A percentile compares a stretch with the other conserved stretches of the same genome.
Evolutionary conservation across 2,329 filamentous ascomycete species (phyloP).

Genomic region (Myriangium duriaei): DNA sequence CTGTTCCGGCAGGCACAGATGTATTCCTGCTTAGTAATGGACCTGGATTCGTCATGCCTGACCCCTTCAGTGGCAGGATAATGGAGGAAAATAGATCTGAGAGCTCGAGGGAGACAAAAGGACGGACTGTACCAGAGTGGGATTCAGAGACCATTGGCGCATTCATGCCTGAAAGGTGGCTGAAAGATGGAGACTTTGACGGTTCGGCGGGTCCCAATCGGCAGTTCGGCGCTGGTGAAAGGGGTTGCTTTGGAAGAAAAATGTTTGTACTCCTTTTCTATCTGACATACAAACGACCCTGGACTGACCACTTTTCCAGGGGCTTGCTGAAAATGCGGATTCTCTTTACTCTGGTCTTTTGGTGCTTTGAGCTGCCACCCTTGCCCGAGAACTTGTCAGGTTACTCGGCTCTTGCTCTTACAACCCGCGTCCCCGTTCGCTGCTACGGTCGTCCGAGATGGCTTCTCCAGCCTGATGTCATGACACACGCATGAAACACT

Average conservation of each 20-base stretch:
- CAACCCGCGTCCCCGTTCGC: neutral
- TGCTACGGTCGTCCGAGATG: neutral
- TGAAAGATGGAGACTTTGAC: constrained; percentile 24
- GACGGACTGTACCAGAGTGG: constrained; percentile 14
- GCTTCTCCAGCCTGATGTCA: no score
- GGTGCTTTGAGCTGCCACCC: constrained; percentile 2
- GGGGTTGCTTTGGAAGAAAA: constrained; percentile 21
- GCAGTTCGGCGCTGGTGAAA: constrained; percentile 26
- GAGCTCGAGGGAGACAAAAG: constrained; percentile 19
- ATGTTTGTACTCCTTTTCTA: neutral
- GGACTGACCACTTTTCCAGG: neutral
- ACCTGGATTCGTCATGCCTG: constrained; percentile 12
- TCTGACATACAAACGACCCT: neutral
- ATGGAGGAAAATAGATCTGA: constrained; percentile 21
- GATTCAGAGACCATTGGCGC: constrained; percentile 18
- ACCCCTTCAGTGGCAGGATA: constrained; percentile 13
- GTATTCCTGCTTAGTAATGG: constrained; percentile 19
- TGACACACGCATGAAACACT: no score
- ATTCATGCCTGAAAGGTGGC: constrained; percentile 32
- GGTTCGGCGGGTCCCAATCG: constrained; percentile 22
- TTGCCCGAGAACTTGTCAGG: neutral
- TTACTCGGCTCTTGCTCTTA: neutral
- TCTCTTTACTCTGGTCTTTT: constrained; percentile 2
- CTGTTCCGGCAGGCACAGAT: constrained; percentile 28
- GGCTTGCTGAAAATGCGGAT: constrained; percentile 3